Evolutionary conservation across 495 filamentous ascomycete species (phyloP).

Genomic region (Penicillium robsamsonii): DNA sequence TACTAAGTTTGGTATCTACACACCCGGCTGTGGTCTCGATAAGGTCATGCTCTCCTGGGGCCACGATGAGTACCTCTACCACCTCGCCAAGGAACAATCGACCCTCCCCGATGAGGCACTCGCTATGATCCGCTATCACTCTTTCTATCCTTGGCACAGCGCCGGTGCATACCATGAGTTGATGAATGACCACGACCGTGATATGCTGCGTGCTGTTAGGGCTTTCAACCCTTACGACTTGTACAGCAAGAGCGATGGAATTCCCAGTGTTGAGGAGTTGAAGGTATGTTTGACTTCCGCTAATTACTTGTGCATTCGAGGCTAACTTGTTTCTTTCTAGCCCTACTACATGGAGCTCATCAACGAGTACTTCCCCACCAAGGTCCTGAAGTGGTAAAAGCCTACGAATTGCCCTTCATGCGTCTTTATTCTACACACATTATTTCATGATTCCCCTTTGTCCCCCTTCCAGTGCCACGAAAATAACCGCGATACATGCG

Average conservation of each 20-base stretch:
- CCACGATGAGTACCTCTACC: conserved; percentile 89
- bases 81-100: conserved; percentile 75
- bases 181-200: conserved; percentile 77
- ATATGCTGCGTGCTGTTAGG: conserved; percentile 73
- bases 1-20: conserved; percentile 75
- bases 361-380: conserved; percentile 78
- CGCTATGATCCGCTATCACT: conserved; percentile 88
- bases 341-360: conserved; percentile 84
- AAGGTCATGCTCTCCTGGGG: conserved; percentile 89
- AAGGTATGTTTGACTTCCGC: conserved; percentile 21
- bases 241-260: conserved; percentile 86
- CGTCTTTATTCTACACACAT: neutral
- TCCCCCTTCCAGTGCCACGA: neutral
- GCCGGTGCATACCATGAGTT: conserved; percentile 73
- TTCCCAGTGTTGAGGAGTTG: conserved; percentile 66
- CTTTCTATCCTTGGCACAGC: conserved; percentile 87
- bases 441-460: conserved; percentile 19
- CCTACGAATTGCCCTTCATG: neutral
- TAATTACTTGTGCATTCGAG: neutral
- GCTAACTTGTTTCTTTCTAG: conserved; percentile 16
- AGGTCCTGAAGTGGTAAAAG: conserved; percentile 70
- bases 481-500: conserved; percentile 2
- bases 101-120: conserved; percentile 75
- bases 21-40: conserved; percentile 70
- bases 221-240: conserved; percentile 91